Evolutionary conservation across 2,329 filamentous ascomycete genomes (phyloP).

Genomic region (Fonsecaea pugnacius): DNA sequence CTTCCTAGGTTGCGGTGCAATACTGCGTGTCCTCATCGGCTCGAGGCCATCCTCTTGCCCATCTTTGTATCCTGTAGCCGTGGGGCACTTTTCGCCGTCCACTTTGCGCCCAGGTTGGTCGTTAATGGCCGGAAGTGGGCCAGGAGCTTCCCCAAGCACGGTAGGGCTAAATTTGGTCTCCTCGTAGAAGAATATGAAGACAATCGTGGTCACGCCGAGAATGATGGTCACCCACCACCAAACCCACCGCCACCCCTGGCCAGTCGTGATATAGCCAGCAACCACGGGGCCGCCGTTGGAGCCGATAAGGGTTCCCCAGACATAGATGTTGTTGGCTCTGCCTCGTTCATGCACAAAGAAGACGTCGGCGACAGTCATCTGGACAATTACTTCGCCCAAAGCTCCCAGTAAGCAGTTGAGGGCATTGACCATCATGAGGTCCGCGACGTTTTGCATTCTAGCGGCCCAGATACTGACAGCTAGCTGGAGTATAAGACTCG

Average conservation of each 20-base stretch:
- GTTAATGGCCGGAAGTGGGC: too few species aligned
- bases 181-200: too few species aligned
- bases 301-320: constrained; percentile 43
- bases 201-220: too few species aligned
- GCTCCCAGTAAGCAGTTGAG: constrained; percentile 53
- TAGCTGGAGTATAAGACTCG: constrained; percentile 48
- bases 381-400: constrained; percentile 50
- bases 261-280: constrained; percentile 48
- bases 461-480: constrained; percentile 51
- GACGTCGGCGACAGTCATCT: constrained; percentile 55
- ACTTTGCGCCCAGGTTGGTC: too few species aligned
- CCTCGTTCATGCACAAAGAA: constrained; percentile 57
- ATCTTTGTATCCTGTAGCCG: too few species aligned
- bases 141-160: too few species aligned
- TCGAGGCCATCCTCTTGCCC: too few species aligned
- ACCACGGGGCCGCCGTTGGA: constrained; percentile 48
- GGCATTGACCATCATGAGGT: constrained; percentile 52
- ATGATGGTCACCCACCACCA: too few species aligned
- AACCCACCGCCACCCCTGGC: constrained; percentile 57
- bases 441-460: constrained; percentile 46
- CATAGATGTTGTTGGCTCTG: constrained; percentile 54
- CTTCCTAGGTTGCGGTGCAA: too few species aligned
- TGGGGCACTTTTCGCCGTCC: too few species aligned
- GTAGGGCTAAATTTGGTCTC: too few species aligned
- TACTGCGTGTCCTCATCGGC: too few species aligned